phyloP scores from a whole-genome alignment of 179 eudicot species.

The Nepenthes alata region DNA sequence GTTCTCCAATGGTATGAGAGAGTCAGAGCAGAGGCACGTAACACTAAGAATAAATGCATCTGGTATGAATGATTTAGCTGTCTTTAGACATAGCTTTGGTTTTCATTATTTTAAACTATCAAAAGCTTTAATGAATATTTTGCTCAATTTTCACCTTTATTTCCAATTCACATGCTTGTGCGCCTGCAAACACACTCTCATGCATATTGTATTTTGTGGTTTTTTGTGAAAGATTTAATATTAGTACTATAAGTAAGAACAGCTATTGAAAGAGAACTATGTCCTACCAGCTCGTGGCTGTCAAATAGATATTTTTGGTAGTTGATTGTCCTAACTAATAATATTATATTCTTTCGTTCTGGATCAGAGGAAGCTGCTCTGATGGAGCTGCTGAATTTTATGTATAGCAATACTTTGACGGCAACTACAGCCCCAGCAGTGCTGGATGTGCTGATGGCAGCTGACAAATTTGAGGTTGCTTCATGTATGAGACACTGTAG shows the following conservation, averaged over 20 bases:
- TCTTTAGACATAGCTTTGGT: no score
- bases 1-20: constrained; percentile 89
- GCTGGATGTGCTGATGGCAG: constrained; percentile 94
- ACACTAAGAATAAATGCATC: constrained; percentile 68
- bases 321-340: background rate
- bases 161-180: no score
- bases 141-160: no score
- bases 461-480: constrained; percentile 95
- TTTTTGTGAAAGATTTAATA: no score
- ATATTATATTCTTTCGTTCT: constrained; percentile 5
- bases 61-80: constrained; percentile 29
- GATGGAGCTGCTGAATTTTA: constrained; percentile 88
- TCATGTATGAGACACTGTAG: constrained; percentile 94
- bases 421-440: constrained; percentile 61
- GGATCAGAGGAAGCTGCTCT: constrained; percentile 89
- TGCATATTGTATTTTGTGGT: no score
- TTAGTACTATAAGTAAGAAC: no score
- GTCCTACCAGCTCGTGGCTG: no score
- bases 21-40: constrained; percentile 89
- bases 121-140: no score
- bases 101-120: no score
- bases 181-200: no score
- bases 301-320: background rate
- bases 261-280: no score
- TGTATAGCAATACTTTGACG: constrained; percentile 72